Evolutionary conservation across 345 rosid genomes (phyloP), one percentile per base, ranked within the genome.

Genomic region (Arabis hirsuta): DNA sequence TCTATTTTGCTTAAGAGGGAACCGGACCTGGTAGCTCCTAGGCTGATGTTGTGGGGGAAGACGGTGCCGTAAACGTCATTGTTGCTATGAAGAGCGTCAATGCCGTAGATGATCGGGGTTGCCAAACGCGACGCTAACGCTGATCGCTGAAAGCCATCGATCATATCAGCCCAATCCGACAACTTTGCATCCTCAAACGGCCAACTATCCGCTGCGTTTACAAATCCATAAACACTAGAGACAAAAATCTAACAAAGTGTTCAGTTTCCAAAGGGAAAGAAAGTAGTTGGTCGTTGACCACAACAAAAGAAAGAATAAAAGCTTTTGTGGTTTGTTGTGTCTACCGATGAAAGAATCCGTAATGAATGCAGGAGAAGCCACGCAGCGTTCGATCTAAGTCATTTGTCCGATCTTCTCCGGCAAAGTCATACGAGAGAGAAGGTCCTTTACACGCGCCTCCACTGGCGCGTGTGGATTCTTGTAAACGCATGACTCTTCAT

Each of bases 11-110:
- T 29, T 1, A 22, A 22, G 24, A 22, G 24, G 24, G 24, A 22
- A 22, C 24, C 24, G 24, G 24, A 22, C 98, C 96, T 85, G 32
- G 96, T 85, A 50, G 96, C 95, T 74, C 98, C 98, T 55, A 94
- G 96, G 43, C 84, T 84, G 59, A 94, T 64, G 73, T 94, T 94
- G 74, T 91, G 98, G 50, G 93, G 95, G 72, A 89, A 94, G 36
- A 94, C 77, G 5, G 98, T 94, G 48, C 95, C 97, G 65, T 88
- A 91, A 58, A 94, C 82, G 46, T 72, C 80, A 71, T 84, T 86
- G 76, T 93, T 88, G 14, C 98, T 97, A 71, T 93, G 98, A 68
- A 93, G 96, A 5, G 98, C 98, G 85, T 94, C 98, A 31, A 80
- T 84, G 72, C 96, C 96, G 62, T 94, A 91, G 11, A 94, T 81